Base-by-base conservation (phyloP, 1,139 yeast species). In the Wickerhamiella pararugosa region DNA sequence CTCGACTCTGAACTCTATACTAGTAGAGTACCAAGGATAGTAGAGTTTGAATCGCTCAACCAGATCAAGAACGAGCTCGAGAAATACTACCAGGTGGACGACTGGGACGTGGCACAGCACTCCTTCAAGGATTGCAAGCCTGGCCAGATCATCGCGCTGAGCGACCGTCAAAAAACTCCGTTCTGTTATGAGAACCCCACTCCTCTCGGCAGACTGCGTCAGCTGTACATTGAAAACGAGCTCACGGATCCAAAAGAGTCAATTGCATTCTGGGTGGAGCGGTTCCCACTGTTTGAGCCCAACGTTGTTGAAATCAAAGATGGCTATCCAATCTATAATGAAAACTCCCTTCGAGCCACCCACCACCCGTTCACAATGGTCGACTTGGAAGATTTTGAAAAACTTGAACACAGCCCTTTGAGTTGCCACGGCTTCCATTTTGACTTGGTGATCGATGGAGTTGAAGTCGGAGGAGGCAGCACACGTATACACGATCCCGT, bases 361-460 rank as follows among this genome's bases (percentile, higher is more conserved):
- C 98, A 90, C 57, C 98, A 90, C 58, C 98, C 98, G 5, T 90
- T 90, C 61, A 90, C 98, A 0, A 90, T 90, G 97, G 82, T 79
- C 1, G 71, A 77, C 39, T 54, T 74, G 1, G 75, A 71, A 25
- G 94, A 86, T 54, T 79, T 79, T 52, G 73, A 71, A 1, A 51
- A 59, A 3, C 63, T 87, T 5, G 66, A 58, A 7, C 49, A 65
- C 0, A 65, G 51, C 25, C 94, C 94, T 2, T 61, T 83, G 37
- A 55, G 63, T 30, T 90, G 80, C 1, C 69, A 75, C 39, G 98
- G 97, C n/a, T 92, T 83, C 53, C 98, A 92, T 59, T 90, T 86
- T 57, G 99, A 90, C 57, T 63, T 90, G 29, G 98, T 92, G 1
- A 67, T 92, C 33, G 90, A 90, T 55, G 99, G 98, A 1, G 86